Evolutionary conservation across 257 asterid species (phyloP).

Genomic region (Pogostemon cablin): DNA sequence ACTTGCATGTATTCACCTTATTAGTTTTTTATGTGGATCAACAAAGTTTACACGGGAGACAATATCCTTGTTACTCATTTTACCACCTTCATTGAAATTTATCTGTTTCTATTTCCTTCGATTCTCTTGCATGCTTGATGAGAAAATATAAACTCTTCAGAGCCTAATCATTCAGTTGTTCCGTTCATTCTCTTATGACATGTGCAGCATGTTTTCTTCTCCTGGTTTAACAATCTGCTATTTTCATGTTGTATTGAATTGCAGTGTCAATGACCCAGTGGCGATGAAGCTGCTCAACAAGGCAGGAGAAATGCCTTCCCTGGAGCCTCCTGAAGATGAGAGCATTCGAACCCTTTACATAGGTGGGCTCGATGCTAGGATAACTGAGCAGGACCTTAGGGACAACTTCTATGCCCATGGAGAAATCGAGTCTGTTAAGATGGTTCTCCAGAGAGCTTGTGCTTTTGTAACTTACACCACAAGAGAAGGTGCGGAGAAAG

Average conservation of each 20-base stretch:
- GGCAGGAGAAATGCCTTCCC: conserved; percentile 99
- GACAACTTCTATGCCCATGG: conserved; percentile 95
- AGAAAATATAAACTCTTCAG: background rate
- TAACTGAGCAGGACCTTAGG: conserved; percentile 82
- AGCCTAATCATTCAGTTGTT: background rate
- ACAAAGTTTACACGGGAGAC: background rate
- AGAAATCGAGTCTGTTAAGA: conserved; percentile 88
- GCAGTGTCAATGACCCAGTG: conserved; percentile 93
- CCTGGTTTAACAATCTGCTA: background rate
- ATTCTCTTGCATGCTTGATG: background rate
- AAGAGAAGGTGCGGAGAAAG: conserved; percentile 96
- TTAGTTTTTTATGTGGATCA: background rate
- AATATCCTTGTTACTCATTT: background rate
- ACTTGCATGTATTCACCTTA: background rate
- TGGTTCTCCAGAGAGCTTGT: conserved; percentile 91
- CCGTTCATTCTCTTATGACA: background rate
- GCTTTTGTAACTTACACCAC: conserved; percentile 94
- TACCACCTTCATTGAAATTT: background rate
- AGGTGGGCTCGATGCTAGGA: conserved; percentile 91
- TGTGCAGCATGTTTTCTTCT: background rate
- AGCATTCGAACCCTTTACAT: conserved; percentile 90
- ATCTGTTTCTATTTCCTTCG: background rate
- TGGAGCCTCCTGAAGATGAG: conserved; percentile 96
- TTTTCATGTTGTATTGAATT: conserved; percentile 24
- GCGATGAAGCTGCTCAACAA: conserved; percentile 84